Base-by-base conservation (phyloP, 768 basidiomycete genomes). In the Boletus bicolor region DNA sequence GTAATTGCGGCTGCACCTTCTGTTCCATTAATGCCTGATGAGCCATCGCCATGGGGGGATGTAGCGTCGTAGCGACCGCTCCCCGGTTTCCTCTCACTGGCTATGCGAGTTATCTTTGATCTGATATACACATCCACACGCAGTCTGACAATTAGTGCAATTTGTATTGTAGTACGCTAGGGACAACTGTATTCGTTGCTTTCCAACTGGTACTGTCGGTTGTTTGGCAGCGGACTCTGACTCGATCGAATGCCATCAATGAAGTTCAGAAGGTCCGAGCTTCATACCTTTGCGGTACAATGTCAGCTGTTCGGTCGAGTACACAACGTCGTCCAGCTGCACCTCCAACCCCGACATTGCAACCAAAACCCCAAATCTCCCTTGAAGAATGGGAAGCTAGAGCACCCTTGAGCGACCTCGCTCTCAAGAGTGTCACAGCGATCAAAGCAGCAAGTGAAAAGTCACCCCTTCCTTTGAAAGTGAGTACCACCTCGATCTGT, bases 321-420 rank as follows among this genome's bases (percentile, higher is more conserved):
- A 7, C 58, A 48, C 69, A 57, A 4, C 70, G 70, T 24, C 72
- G 72, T 53, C 61, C 60, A n/a, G 62, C 50, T 56, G 56, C 64
- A 44, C 54, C 71, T 47, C 47, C 64, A 26, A 59, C 68, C 43
- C 66, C 64, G 36, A 50, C 63, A 32, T 57, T 69, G 32, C 73
- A 69, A n/a, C 58, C 73, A 9, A 84, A 77, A 64, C 66, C 74
- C 1, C 74, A 75, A 1, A 76, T 91, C 36, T 86, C 77, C 41
- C 76, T 96, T 4, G 94, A 97, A 68, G 92, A 96, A 74, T 98
- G 95, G 95, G 94, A 97, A 63, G 71, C 82, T 0, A 87, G 83
- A 61, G 84, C 93, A 0, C 91, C 91, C 3, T 71, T 98, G 32
- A 79, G 76, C 32, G 88, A 95, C 44, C 65, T 79, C 11, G 86